Evolutionary conservation across 2,329 filamentous ascomycete species (phyloP).

Genomic region (Parascedosporium putredinis): DNA sequence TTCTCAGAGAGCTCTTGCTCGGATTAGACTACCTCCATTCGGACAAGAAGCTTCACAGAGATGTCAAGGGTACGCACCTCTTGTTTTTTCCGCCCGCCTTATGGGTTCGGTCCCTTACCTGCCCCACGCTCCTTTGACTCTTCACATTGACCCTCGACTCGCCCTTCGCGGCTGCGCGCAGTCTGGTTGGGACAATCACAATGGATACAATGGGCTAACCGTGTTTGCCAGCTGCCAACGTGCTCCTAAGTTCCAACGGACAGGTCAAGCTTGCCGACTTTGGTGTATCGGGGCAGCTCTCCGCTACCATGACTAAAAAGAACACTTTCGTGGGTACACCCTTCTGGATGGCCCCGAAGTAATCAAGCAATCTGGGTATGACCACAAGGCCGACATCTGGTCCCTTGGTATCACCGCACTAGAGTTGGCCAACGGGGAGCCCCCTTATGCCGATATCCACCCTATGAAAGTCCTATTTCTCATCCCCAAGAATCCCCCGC

Average conservation of each 20-base stretch:
- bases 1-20: conserved; percentile 77
- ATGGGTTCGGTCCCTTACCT: no score
- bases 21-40: conserved; percentile 88
- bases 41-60: conserved; percentile 91
- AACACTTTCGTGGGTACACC: conserved; percentile 97
- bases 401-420: conserved; percentile 90
- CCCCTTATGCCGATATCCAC: conserved; percentile 91
- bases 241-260: conserved; percentile 77
- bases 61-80: conserved; percentile 69
- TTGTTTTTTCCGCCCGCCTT: no score
- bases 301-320: conserved; percentile 98
- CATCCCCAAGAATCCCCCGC: conserved; percentile 85
- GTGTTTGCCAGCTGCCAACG: conserved; percentile 64
- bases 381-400: conserved; percentile 97
- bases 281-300: conserved; percentile 90
- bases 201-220: no score
- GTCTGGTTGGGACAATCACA: no score
- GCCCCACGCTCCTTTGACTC: no score
- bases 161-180: no score
- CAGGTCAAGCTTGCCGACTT: conserved; percentile 98
- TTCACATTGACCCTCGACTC: no score
- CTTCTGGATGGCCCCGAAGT: conserved; percentile 99
- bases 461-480: conserved; percentile 97
- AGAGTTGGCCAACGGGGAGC: conserved; percentile 83
- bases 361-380: conserved; percentile 96